phyloP scores from a whole-genome alignment of 805 yeast species.

The Starmera pachycereana region DNA sequence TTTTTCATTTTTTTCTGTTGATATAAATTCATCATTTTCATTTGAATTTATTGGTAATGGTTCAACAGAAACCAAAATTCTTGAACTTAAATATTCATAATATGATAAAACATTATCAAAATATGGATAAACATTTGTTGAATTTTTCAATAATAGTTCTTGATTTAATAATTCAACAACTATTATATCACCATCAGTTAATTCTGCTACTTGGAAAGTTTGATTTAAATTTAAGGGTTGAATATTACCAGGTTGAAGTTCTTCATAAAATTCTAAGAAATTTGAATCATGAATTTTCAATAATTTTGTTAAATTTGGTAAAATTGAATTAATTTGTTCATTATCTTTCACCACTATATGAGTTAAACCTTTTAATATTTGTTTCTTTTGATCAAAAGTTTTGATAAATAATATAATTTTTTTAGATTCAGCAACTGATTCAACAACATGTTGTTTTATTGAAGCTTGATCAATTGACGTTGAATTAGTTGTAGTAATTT shows the following conservation, averaged over 20 bases:
- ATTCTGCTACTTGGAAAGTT: constrained; percentile 46
- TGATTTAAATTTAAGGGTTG: constrained; percentile 26
- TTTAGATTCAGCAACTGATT: not conserved
- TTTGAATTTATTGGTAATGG: constrained; percentile 28
- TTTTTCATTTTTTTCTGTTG: not conserved
- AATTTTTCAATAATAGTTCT: constrained; percentile 5
- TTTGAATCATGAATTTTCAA: constrained; percentile 27
- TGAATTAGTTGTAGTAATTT: too few relatives aligned
- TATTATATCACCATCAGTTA: constrained; percentile 61
- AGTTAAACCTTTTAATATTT: constrained; percentile 54
- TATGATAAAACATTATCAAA: constrained; percentile 32
- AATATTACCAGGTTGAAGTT: constrained; percentile 43
- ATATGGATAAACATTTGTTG: constrained; percentile 19
- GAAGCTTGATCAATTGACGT: too few relatives aligned
- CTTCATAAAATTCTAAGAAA: constrained; percentile 40
- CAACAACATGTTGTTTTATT: too few relatives aligned
- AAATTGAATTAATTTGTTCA: constrained; percentile 30
- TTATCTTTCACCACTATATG: constrained; percentile 44
- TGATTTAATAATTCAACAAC: constrained; percentile 15
- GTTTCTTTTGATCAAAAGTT: constrained; percentile 47
- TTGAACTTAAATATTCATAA: constrained; percentile 45
- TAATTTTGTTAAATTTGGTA: constrained; percentile 29
- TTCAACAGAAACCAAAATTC: constrained; percentile 47
- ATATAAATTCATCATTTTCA: constrained; percentile 5
- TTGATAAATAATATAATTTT: constrained; percentile 42